These are phyloP conservation scores for Hypoxylon fuscum DNA, from an alignment of 495 filamentous ascomycete genomes.

Conservation along the genomic window DNA sequence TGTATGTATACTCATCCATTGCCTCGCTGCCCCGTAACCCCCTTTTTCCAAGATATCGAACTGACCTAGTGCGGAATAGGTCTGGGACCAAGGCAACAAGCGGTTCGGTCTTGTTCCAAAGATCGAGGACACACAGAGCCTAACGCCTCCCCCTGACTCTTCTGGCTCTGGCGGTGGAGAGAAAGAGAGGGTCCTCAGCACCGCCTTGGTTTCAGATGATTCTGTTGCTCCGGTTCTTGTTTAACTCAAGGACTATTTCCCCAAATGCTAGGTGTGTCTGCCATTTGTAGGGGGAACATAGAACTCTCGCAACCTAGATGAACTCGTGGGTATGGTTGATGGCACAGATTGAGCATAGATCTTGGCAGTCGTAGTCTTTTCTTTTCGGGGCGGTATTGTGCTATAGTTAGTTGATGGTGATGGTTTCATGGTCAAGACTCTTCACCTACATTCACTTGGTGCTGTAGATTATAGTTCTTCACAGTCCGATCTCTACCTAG, in stretches of 20 bases:
- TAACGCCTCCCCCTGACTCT: conserved; percentile 43
- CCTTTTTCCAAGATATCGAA: not conserved
- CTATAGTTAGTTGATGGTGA: not conserved
- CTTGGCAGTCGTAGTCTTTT: no score
- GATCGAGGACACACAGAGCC: conserved; percentile 64
- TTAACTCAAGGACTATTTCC: no score
- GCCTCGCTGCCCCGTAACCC: not conserved
- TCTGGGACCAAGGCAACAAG: conserved; percentile 79
- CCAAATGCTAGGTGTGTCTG: no score
- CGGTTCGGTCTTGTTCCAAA: conserved; percentile 76
- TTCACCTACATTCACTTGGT: conserved; percentile 1
- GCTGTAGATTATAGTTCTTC: not conserved
- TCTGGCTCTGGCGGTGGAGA: conserved; percentile 11
- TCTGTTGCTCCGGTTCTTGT: no score
- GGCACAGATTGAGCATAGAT: conserved; percentile 1
- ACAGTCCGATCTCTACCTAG: conserved; percentile 1
- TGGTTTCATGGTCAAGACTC: not conserved
- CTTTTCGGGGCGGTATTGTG: not conserved
- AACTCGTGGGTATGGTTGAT: not conserved
- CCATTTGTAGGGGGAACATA: not conserved
- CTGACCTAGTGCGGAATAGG: conserved; percentile 47
- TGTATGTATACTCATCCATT: conserved; percentile 55
- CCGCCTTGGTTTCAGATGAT: conserved; percentile 15
- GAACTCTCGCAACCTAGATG: not conserved
- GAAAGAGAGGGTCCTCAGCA: conserved; percentile 27